These are phyloP conservation scores for Hymenoscyphus linearis DNA, from an alignment of 2,329 filamentous ascomycete genomes.

Conservation along the genomic window DNA sequence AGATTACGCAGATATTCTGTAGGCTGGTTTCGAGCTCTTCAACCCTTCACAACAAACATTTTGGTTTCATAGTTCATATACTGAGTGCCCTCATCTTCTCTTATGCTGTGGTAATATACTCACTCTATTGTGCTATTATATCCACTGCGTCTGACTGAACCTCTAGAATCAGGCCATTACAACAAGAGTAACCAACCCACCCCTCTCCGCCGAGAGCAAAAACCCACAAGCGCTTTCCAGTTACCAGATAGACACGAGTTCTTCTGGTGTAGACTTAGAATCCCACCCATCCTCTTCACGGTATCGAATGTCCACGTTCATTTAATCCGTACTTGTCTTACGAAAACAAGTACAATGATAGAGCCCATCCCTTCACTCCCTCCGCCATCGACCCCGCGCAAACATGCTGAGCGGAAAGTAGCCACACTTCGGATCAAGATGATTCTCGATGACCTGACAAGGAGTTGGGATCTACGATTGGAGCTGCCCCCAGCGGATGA, in stretches of 20 bases:
- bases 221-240: not conserved
- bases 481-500: not conserved
- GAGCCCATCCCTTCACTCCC: not conserved
- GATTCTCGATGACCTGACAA: conserved; percentile 7
- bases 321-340: not conserved
- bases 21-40: not conserved
- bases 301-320: not conserved
- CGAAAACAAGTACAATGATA: not conserved
- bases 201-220: not conserved
- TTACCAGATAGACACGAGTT: not conserved
- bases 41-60: not conserved
- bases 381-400: not conserved
- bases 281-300: no score
- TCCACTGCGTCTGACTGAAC: not conserved
- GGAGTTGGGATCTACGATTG: conserved; percentile 10
- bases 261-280: not conserved
- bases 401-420: not conserved
- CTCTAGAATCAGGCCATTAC: not conserved
- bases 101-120: not conserved
- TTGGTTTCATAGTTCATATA: not conserved
- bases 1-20: not conserved
- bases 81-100: no score
- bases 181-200: no score
- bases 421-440: not conserved
- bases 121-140: not conserved